Conservation (phyloP, 345 rosid genomes). For the Hypericum perforatum region DNA sequence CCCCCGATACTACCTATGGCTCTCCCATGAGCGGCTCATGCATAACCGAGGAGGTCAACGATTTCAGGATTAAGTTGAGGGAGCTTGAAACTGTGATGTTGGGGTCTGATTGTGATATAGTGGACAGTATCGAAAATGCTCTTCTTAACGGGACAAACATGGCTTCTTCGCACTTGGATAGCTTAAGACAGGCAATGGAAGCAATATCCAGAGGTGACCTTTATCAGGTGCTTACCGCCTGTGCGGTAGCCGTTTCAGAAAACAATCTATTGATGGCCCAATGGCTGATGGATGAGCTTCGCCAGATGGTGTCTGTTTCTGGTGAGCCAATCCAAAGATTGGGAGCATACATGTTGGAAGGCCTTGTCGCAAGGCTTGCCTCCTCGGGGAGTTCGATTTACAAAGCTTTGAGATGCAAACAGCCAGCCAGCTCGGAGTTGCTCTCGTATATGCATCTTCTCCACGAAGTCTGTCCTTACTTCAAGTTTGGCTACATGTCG, state of each 20-base stretch:
- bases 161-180: conserved; percentile 24
- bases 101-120: conserved; percentile 63
- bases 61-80: conserved; percentile 57
- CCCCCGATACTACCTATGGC: conserved; percentile 48
- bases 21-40: conserved; percentile 67
- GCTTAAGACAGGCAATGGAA: conserved; percentile 40
- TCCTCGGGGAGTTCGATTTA: conserved; percentile 80
- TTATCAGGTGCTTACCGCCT: conserved; percentile 48
- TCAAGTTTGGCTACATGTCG: conserved; percentile 92
- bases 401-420: conserved; percentile 55
- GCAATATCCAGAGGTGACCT: conserved; percentile 54
- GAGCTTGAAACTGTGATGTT: conserved; percentile 77
- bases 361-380: conserved; percentile 71
- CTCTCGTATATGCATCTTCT: conserved; percentile 68
- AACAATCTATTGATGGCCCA: conserved; percentile 53
- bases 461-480: conserved; percentile 84
- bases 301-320: conserved; percentile 75
- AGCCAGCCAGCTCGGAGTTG: conserved; percentile 60
- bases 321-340: conserved; percentile 95
- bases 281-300: conserved; percentile 57
- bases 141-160: conserved; percentile 14
- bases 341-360: conserved; percentile 92
- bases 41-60: conserved; percentile 54
- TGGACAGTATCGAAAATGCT: conserved; percentile 30
- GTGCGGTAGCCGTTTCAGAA: conserved; percentile 75